phyloP scores from a whole-genome alignment of 768 basidiomycete species.

The Leucocoprinus sp. region DNA sequence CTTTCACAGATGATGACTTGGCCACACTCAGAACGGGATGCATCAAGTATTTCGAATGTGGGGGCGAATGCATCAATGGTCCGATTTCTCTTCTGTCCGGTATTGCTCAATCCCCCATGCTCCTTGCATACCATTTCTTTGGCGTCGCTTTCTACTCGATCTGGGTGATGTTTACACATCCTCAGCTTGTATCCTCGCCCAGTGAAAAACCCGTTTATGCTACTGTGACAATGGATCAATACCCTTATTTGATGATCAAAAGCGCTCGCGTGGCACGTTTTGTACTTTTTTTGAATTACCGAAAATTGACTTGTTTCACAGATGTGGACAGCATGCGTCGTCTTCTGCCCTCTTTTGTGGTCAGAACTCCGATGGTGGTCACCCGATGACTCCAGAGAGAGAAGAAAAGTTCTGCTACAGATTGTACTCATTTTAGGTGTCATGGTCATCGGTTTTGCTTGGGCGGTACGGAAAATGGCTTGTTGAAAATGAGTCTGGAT shows the following conservation, averaged over 20 bases:
- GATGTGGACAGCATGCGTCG: conserved; percentile 90
- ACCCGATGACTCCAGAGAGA: conserved; percentile 19
- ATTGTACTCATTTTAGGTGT: neutral
- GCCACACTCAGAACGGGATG: conserved; percentile 71
- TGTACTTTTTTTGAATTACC: conserved; percentile 1
- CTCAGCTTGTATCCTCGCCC: conserved; percentile 18
- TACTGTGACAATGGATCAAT: conserved; percentile 46
- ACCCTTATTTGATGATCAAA: conserved; percentile 58
- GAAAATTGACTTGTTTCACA: conserved; percentile 18
- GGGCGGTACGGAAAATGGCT: neutral
- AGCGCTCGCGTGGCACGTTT: conserved; percentile 62
- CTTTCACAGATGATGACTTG: conserved; percentile 50
- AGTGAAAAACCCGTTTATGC: conserved; percentile 30
- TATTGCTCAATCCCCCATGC: conserved; percentile 66
- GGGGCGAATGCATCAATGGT: conserved; percentile 81
- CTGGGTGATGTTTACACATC: conserved; percentile 75
- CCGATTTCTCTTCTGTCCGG: conserved; percentile 90
- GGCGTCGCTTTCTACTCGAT: conserved; percentile 91
- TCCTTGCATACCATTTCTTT: conserved; percentile 91
- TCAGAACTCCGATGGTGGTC: conserved; percentile 76
- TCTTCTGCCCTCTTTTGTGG: conserved; percentile 85
- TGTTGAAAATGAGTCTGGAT: neutral
- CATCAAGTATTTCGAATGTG: conserved; percentile 95
- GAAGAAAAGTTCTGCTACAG: conserved; percentile 4
- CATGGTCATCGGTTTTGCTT: neutral